A percentile compares a stretch with the other conserved stretches of the same genome.
phyloP scores from a whole-genome alignment of 2,329 filamentous ascomycete genomes.

The Phialemonium atrogriseum region DNA sequence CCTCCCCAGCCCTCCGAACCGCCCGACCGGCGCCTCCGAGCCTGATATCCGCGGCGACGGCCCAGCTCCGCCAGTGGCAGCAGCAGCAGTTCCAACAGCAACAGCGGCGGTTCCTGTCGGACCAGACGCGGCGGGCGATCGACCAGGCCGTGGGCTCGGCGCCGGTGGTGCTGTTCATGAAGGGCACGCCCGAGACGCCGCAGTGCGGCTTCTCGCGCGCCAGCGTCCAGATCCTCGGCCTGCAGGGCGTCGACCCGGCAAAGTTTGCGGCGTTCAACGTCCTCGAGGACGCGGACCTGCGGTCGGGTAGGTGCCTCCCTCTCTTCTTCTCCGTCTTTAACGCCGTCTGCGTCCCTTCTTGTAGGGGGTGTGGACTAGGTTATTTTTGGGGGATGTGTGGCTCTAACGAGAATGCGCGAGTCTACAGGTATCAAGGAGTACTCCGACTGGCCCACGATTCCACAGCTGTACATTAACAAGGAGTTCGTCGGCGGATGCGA shows the following conservation, averaged over 20 bases:
- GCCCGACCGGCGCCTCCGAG: constrained; percentile 10
- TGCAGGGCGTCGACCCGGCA: constrained; percentile 88
- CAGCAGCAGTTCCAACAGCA: constrained; percentile 3
- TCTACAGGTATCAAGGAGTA: constrained; percentile 89
- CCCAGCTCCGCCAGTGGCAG: neutral
- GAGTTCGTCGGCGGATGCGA: constrained; percentile 98
- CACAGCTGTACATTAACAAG: constrained; percentile 89
- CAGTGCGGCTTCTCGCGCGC: constrained; percentile 88
- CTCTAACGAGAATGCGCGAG: too few relatives aligned
- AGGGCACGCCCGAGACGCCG: constrained; percentile 73
- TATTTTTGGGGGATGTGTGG: too few relatives aligned
- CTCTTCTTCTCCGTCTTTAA: too few relatives aligned
- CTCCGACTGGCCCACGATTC: constrained; percentile 98
- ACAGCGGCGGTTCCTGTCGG: constrained; percentile 65
- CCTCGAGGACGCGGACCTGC: constrained; percentile 79
- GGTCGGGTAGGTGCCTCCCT: constrained; percentile 56
- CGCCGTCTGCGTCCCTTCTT: too few relatives aligned
- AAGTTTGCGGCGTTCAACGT: constrained; percentile 99
- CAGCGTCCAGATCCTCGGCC: constrained; percentile 85
- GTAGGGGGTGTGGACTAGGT: too few relatives aligned
- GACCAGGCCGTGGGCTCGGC: constrained; percentile 82
- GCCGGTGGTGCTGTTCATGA: constrained; percentile 94
- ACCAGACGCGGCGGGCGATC: constrained; percentile 72
- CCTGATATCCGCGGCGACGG: neutral
- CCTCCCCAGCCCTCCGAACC: too few relatives aligned